phyloP scores from a whole-genome alignment of 2,329 filamentous ascomycete species.

The Ophiocordyceps camponoti-floridani region DNA sequence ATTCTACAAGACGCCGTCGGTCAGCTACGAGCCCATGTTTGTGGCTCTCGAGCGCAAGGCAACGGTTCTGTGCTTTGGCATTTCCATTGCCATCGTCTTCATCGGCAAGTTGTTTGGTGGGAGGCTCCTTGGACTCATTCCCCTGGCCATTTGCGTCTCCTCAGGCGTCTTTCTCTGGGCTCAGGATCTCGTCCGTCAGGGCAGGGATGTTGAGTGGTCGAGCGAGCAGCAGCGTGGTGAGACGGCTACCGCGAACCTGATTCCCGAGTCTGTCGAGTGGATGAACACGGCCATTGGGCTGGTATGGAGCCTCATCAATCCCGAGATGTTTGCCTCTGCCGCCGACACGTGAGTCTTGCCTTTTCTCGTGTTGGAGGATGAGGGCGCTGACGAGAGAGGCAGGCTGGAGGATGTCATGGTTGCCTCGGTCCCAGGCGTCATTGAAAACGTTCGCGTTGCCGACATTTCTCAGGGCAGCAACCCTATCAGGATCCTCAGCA shows the following conservation, averaged over 20 bases:
- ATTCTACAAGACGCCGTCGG: slow-evolving; percentile 82
- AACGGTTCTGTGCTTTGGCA: slow-evolving; percentile 48
- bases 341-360: slow-evolving; percentile 57
- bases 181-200: slow-evolving; percentile 69
- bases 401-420: slow-evolving; percentile 74
- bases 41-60: slow-evolving; percentile 55
- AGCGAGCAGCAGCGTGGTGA: slow-evolving; percentile 73
- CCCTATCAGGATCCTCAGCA: slow-evolving; percentile 48
- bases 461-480: slow-evolving; percentile 63
- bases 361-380: slow-evolving; percentile 53
- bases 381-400: slow-evolving; percentile 85
- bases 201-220: slow-evolving; percentile 71
- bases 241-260: slow-evolving; percentile 70
- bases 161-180: slow-evolving; percentile 79
- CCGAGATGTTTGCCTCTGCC: slow-evolving; percentile 51
- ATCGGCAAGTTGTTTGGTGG: slow-evolving; percentile 68
- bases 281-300: slow-evolving; percentile 50
- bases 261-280: slow-evolving; percentile 60
- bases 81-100: slow-evolving; percentile 58
- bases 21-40: slow-evolving; percentile 84
- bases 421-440: slow-evolving; percentile 48
- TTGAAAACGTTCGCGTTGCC: slow-evolving; percentile 59
- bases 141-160: slow-evolving; percentile 50
- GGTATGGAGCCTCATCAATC: slow-evolving; percentile 60
- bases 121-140: slow-evolving; percentile 56